Evolutionary conservation across 2,329 filamentous ascomycete genomes (phyloP), one percentile per base, ranked within the genome.

Genomic region (Thermothelomyces thermophilus): DNA sequence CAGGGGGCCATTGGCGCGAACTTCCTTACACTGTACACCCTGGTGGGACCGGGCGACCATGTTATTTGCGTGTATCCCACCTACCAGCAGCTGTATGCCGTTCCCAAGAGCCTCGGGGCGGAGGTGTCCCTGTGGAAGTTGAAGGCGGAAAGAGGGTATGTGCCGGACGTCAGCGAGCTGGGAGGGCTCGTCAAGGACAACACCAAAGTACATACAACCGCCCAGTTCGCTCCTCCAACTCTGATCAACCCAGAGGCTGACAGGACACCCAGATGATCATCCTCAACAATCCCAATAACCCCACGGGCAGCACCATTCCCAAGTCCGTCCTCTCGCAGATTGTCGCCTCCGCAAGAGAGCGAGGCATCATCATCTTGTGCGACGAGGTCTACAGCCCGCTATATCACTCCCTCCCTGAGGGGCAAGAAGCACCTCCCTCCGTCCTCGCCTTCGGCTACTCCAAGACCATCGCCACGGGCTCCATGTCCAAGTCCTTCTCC

Each of bases 381-480:
- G 87, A 94, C 61, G 88, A 95, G 68, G 88, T 93, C 20, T 95
- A 91, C 66, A 77, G 86, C 1, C 90, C 89, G 0, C 72, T 95
- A 3, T 94, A 90, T 70, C 87, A 94, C 66, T 77, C 77, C 46
- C 59, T 69, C 2, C 75, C 77, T 0, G 64, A 73, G 28, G 73
- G 58, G 67, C 3, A 73, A 75, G 17, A 77, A 77, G 49, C 47
- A 45, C 40, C 86, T 79, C 83, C 86, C 0, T 89, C 87, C 0
- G 74, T 83, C 10, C 72, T 90, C 1, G 80, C 85, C 0, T 71
- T 93, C 37, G 83, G 82, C 37, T 93, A 94, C 66, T 69, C 77
- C 3, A 84, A 82, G 49, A 77, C 79, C 19, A 73, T 95, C 28
- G 80, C 81, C 11, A 93, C 87, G 0, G 84, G 89, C 13, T 90